phyloP scores from a whole-genome alignment of 2,329 filamentous ascomycete genomes.

The Didymella sp. region DNA sequence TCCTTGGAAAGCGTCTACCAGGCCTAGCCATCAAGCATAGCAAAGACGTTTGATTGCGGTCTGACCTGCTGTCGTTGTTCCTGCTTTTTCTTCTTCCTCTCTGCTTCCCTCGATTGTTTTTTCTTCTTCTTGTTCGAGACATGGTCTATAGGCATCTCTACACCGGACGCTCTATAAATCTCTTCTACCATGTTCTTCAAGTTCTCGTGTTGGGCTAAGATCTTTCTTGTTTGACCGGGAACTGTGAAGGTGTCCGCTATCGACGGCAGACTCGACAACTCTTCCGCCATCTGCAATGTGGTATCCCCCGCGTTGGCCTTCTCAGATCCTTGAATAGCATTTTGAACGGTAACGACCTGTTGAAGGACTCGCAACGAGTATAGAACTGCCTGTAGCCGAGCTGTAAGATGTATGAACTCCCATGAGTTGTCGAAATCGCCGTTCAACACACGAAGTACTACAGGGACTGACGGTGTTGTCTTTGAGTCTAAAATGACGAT shows the following conservation, averaged over 20 bases:
- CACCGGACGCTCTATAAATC: constrained; percentile 36
- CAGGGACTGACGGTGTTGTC: constrained; percentile 24
- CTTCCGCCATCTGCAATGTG: constrained; percentile 20
- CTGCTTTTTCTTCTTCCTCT: constrained; percentile 36
- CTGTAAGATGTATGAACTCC: constrained; percentile 50
- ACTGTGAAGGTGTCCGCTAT: constrained; percentile 37
- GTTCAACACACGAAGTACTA: constrained; percentile 33
- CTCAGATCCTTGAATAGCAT: constrained; percentile 5
- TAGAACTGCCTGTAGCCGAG: constrained; percentile 51
- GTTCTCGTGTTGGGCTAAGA: constrained; percentile 24
- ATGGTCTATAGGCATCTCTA: constrained; percentile 27
- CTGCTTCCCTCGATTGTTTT: constrained; percentile 34
- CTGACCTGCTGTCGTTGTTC: constrained; percentile 24
- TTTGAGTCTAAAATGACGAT: constrained; percentile 33
- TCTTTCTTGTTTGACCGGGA: constrained; percentile 30
- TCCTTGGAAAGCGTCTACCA: not conserved
- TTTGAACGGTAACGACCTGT: constrained; percentile 44
- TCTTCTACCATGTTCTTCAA: constrained; percentile 34
- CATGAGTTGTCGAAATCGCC: constrained; percentile 46
- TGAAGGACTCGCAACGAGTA: constrained; percentile 54
- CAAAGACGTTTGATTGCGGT: constrained; percentile 1
- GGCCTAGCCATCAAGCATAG: constrained; percentile 10
- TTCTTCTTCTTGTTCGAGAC: constrained; percentile 34
- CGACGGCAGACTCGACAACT: constrained; percentile 32
- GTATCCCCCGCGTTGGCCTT: not conserved